Conservation (phyloP, 2,329 filamentous ascomycete genomes). For the Aspergillus piperis region DNA sequence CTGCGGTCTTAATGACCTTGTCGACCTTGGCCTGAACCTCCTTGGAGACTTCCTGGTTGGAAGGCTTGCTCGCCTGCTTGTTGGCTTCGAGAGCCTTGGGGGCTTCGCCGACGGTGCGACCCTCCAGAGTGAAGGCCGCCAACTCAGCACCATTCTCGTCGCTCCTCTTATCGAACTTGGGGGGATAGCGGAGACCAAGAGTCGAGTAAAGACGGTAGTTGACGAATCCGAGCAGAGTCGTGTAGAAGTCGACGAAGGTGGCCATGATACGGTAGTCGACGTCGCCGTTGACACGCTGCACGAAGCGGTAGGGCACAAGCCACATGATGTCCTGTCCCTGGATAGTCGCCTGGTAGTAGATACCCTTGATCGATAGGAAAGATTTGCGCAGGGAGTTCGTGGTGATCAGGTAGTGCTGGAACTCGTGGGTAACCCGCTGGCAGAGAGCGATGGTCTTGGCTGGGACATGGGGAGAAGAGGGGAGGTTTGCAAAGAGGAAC, state of each 20-base stretch:
- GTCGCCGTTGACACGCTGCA: slow-evolving; percentile 88
- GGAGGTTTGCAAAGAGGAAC: slow-evolving; percentile 95
- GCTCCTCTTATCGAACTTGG: slow-evolving; percentile 83
- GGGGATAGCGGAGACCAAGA: slow-evolving; percentile 89
- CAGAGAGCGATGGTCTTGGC: slow-evolving; percentile 95
- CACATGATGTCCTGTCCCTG: slow-evolving; percentile 96
- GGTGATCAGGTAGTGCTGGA: slow-evolving; percentile 94
- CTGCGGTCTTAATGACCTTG: slow-evolving; percentile 48
- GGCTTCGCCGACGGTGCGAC: slow-evolving; percentile 57
- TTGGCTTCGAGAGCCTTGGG: slow-evolving; percentile 57
- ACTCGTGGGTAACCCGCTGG: slow-evolving; percentile 89
- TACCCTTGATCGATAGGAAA: slow-evolving; percentile 97
- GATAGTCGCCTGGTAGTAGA: slow-evolving; percentile 98
- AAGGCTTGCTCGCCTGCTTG: slow-evolving; percentile 54
- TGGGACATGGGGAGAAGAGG: slow-evolving; percentile 83
- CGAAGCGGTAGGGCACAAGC: slow-evolving; percentile 97
- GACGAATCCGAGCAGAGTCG: slow-evolving; percentile 90
- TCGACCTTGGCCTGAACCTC: slow-evolving; percentile 70
- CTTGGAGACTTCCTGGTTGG: slow-evolving; percentile 62
- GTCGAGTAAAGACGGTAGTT: slow-evolving; percentile 94
- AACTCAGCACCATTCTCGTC: slow-evolving; percentile 90
- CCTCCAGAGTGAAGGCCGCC: slow-evolving; percentile 86
- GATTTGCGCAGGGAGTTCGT: slow-evolving; percentile 92
- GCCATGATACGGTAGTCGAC: slow-evolving; percentile 99
- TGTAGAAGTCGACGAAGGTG: slow-evolving; percentile 98